Conservation (phyloP, 495 filamentous ascomycete genomes). For the Penicillium alfredii region DNA sequence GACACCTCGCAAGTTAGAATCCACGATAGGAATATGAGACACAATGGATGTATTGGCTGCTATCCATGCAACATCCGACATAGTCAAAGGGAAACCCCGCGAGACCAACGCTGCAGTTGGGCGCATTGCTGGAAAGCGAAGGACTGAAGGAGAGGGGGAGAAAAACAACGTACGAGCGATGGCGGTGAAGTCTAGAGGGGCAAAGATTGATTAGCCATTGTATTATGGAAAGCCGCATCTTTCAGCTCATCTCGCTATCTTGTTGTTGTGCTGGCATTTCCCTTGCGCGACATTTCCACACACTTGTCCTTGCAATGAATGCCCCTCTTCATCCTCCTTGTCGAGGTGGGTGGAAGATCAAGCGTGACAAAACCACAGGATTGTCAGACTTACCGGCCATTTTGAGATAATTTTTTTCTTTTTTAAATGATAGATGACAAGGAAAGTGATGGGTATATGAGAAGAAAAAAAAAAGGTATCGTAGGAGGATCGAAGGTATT, state of each 20-base stretch:
- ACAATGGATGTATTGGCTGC: too few species aligned
- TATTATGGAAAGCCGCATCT: too few species aligned
- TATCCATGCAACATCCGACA: too few species aligned
- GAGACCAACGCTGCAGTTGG: slow-evolving; percentile 5
- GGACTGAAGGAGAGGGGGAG: neutral
- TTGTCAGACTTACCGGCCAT: slow-evolving; percentile 34
- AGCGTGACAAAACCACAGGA: neutral
- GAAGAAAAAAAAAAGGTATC: slow-evolving; percentile 5
- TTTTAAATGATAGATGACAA: slow-evolving; percentile 3
- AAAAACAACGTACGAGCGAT: slow-evolving; percentile 49
- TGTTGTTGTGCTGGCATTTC: too few species aligned
- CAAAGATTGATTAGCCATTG: slow-evolving; percentile 14
- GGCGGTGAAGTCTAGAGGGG: slow-evolving; percentile 40
- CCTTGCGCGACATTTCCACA: too few species aligned
- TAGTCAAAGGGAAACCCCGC: too few species aligned
- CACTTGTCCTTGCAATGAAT: too few species aligned
- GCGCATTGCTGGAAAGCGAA: slow-evolving; percentile 6
- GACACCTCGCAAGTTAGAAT: slow-evolving; percentile 11
- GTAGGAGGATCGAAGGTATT: slow-evolving; percentile 21
- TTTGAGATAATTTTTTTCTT: too few species aligned
- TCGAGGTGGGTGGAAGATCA: too few species aligned
- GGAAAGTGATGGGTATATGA: slow-evolving; percentile 5
- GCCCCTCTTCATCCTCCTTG: too few species aligned
- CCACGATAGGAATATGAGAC: too few species aligned
- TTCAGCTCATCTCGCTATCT: neutral